phyloP scores from a whole-genome alignment of 805 yeast species.

The Wilhelminamyces savonicus region DNA sequence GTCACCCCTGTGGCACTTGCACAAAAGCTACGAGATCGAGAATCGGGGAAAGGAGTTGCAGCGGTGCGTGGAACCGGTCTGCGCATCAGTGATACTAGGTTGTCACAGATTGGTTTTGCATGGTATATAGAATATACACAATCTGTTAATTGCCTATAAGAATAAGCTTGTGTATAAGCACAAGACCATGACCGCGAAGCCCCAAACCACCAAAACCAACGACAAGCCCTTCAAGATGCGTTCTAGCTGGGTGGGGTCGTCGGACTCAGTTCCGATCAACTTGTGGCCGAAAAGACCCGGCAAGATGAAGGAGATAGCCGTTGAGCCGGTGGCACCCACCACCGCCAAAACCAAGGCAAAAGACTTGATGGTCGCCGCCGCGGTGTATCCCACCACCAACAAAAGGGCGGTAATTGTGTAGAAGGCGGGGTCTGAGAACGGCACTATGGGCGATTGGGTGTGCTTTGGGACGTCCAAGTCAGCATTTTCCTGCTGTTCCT shows the following conservation, averaged over 20 bases:
- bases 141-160: neutral
- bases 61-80: too few species aligned
- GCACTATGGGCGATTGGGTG: constrained; percentile 14
- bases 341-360: constrained; percentile 78
- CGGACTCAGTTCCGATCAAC: constrained; percentile 48
- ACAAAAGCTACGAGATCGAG: too few species aligned
- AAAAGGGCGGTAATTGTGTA: constrained; percentile 20
- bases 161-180: constrained; percentile 38
- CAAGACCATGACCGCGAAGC: constrained; percentile 62
- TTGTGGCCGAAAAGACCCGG: constrained; percentile 85
- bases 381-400: constrained; percentile 48
- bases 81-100: too few species aligned
- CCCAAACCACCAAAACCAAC: constrained; percentile 57
- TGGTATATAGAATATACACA: neutral
- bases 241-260: constrained; percentile 20
- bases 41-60: too few species aligned
- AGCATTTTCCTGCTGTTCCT: neutral
- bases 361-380: constrained; percentile 64
- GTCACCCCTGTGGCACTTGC: too few species aligned
- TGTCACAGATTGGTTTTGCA: too few species aligned
- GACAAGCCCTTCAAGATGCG: constrained; percentile 40
- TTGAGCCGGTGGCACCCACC: constrained; percentile 92
- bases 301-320: constrained; percentile 81
- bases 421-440: constrained; percentile 20
- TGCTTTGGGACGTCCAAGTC: neutral